These are phyloP conservation scores for Cryptococcus jaspeensis DNA, from an alignment of 1,284 basidiomycete genomes.

Conservation along the genomic window DNA sequence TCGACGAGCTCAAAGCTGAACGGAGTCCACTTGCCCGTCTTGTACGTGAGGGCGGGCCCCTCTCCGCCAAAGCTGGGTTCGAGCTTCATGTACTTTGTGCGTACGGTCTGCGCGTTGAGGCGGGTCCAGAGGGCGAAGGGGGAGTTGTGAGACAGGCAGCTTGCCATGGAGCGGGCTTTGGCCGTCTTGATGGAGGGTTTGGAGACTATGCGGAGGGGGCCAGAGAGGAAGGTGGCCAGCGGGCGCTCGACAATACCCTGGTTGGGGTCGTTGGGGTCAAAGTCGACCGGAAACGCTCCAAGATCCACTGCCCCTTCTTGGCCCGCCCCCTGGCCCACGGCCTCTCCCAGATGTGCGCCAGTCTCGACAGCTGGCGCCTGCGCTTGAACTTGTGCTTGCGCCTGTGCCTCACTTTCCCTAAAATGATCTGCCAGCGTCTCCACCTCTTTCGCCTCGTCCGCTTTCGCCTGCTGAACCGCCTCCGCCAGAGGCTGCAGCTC, in stretches of 20 bases:
- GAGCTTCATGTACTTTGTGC: constrained; percentile 91
- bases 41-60: constrained; percentile 52
- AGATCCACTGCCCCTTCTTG: not conserved
- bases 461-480: constrained; percentile 4
- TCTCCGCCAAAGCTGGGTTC: constrained; percentile 51
- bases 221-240: constrained; percentile 74
- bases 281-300: not conserved
- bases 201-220: constrained; percentile 89
- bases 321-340: not conserved
- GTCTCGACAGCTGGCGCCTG: not conserved
- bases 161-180: constrained; percentile 89
- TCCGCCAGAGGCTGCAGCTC: constrained; percentile 14
- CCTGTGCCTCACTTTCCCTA: not conserved
- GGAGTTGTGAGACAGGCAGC: constrained; percentile 82
- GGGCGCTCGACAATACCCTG: not conserved
- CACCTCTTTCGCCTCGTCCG: no score
- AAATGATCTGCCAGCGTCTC: constrained; percentile 7
- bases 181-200: constrained; percentile 97
- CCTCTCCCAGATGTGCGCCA: not conserved
- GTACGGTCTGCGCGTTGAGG: constrained; percentile 93
- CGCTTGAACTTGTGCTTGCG: not conserved
- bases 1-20: constrained; percentile 40
- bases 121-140: constrained; percentile 94
- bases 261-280: not conserved
- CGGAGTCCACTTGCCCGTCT: constrained; percentile 44